Percentiles rank a stretch among this genome's conserved stretches.
phyloP scores from a whole-genome alignment of 2,329 filamentous ascomycete species.

The Xylariales sp. region DNA sequence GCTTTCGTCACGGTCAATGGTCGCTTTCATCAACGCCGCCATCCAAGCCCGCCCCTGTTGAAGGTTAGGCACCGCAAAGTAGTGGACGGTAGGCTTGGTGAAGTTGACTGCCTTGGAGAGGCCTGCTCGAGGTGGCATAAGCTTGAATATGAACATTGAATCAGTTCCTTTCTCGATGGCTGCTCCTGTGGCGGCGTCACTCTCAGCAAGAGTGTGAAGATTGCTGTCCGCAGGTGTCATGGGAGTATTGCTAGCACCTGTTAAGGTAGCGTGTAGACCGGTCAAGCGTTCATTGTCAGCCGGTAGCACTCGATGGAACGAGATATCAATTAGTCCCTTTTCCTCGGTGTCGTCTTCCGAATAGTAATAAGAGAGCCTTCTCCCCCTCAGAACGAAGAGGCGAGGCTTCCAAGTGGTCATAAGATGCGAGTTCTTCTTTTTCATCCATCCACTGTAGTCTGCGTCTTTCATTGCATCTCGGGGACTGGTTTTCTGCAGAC shows the following conservation, averaged over 20 bases:
- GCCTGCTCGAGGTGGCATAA: constrained; percentile 88
- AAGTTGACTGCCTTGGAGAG: constrained; percentile 94
- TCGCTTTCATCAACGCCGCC: constrained; percentile 98
- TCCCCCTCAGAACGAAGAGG: constrained; percentile 92
- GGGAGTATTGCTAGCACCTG: constrained; percentile 80
- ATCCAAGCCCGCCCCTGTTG: constrained; percentile 94
- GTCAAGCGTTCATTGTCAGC: constrained; percentile 92
- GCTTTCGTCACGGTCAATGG: constrained; percentile 89
- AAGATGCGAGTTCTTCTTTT: constrained; percentile 94
- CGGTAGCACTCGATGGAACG: constrained; percentile 94
- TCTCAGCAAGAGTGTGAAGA: constrained; percentile 58
- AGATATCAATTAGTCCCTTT: constrained; percentile 96
- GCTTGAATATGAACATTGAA: constrained; percentile 96
- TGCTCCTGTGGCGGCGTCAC: constrained; percentile 53
- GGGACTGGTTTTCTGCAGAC: constrained; percentile 83
- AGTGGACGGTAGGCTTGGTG: constrained; percentile 96
- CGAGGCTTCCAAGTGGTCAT: constrained; percentile 99
- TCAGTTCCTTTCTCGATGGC: constrained; percentile 65
- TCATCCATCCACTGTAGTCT: constrained; percentile 99
- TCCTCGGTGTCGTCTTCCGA: constrained; percentile 92
- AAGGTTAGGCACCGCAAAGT: constrained; percentile 94
- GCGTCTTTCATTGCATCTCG: constrained; percentile 85
- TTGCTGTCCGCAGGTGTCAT: constrained; percentile 63
- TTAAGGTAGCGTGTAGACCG: constrained; percentile 90
- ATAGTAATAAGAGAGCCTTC: constrained; percentile 95